phyloP scores from a whole-genome alignment of 2,329 filamentous ascomycete genomes.

The Helotiales sp. region DNA sequence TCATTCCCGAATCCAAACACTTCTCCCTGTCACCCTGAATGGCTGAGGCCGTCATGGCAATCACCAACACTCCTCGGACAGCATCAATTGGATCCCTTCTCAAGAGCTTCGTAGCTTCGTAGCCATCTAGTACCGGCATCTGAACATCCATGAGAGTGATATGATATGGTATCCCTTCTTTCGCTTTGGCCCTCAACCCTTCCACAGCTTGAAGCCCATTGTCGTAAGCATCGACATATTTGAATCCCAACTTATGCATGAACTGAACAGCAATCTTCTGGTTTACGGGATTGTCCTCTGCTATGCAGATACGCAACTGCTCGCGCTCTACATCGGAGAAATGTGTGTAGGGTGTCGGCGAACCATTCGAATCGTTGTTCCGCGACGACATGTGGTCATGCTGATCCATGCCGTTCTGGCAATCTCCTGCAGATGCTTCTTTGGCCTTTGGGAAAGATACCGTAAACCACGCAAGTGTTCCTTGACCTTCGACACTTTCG shows the following conservation, averaged over 20 bases:
- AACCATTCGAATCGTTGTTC: conserved; percentile 49
- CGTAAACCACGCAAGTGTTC: conserved; percentile 78
- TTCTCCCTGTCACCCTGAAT: conserved; percentile 95
- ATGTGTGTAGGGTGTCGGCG: conserved; percentile 60
- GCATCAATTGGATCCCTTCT: conserved; percentile 76
- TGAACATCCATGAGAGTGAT: conserved; percentile 95
- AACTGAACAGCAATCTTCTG: conserved; percentile 94
- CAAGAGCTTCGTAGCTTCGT: conserved; percentile 85
- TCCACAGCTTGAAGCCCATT: conserved; percentile 90
- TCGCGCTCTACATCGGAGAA: conserved; percentile 76
- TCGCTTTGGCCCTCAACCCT: conserved; percentile 76
- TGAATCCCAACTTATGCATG: conserved; percentile 82
- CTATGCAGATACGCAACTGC: conserved; percentile 86
- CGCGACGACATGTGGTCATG: conserved; percentile 45
- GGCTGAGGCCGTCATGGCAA: conserved; percentile 95
- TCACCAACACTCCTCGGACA: conserved; percentile 85
- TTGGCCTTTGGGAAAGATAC: conserved; percentile 85
- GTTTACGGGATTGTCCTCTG: conserved; percentile 94
- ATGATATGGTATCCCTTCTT: conserved; percentile 79
- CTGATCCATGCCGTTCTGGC: conserved; percentile 45
- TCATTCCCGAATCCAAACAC: conserved; percentile 95
- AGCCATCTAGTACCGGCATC: conserved; percentile 93
- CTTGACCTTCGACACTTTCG: conserved; percentile 73
- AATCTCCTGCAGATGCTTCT: conserved; percentile 62
- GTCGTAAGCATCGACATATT: conserved; percentile 81